Evolutionary conservation across 352 stramenopile species (phyloP), one percentile per base, ranked within the genome.

Genomic region (Pythium rishiriense): DNA sequence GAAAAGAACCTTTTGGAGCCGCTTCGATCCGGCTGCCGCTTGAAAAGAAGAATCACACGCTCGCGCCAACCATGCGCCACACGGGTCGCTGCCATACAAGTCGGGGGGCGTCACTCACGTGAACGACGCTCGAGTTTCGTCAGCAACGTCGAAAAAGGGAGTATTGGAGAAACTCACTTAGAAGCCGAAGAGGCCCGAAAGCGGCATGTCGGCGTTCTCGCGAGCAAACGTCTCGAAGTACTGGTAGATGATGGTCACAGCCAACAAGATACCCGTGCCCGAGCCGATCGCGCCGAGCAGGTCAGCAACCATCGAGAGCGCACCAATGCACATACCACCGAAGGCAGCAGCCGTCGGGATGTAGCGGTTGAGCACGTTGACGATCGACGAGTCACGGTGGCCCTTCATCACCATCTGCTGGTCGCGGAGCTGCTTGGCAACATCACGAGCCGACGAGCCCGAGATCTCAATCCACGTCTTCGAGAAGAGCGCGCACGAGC

Each of bases 381-480:
- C 98, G 41, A 99, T 94, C 41, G 85, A 95, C 64, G 90, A 94
- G 81, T 99, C 97, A 72, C 97, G 95, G 87, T 99, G 96, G 75
- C 97, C 97, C 85, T 98, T 99, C 93, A 99, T 99, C 43, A 99
- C 96, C 95, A 99, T 99, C 80, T 99, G 95, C 81, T 99, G 96
- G 81, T 99, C 97, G 70, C 96, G 87, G 42, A 99, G 86, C 82
- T 99, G 97, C 85, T 99, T 99, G 69, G 97, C 97, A 53, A 99
- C 97, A 79, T 99, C 97, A 64, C 95, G 87, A 12, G 97, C 90
- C 58, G 91, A 98, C 51, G 97, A 98, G 58, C 97, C 98, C 52
- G 94, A 99, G 62, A 99, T 98, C 78, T 99, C 97, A 73, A 99
- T 99, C 98, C 98, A 99, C 48, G 97, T 99, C 81, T 99, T 98